Evolutionary conservation across 2,329 filamentous ascomycete genomes (phyloP), one percentile per base, ranked within the genome.

Genomic region (Lizonia empirigonia): DNA sequence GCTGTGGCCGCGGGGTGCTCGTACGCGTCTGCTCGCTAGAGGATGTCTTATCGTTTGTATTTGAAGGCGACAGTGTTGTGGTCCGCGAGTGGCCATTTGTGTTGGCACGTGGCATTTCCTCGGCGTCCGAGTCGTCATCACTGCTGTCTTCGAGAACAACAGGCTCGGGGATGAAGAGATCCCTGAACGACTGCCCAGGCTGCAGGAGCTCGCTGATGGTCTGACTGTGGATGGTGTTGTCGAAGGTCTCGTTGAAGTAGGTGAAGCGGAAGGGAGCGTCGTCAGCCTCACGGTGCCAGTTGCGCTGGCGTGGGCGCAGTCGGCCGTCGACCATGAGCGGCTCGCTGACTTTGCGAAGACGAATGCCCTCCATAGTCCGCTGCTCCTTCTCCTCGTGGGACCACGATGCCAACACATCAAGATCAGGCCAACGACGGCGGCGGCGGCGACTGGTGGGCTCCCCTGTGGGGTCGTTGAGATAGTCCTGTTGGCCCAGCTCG

Each of bases 211-310:
- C 94, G 2, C 91, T 96, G 50, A 99, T 96, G 0, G 89, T 94
- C 73, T 96, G 90, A 53, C 91, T 94, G 73, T 99, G 94, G 55
- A 99, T 95, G 0, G 94, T 99, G 72, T 90, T 95, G 65, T 91
- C 88, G 48, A 97, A 91, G 57, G 96, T 91, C 70, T 97, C 94
- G 72, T 97, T 97, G 80, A 99, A 99, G 73, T 99, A 99, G 0
- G 94, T 97, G 72, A 97, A 99, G 20, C 94, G 85, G 71, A 95
- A 97, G 0, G 94, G 94, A 0, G 88, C 85, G 59, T 97, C 93
- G 54, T 96, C 92, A 58, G 94, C 90, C 44, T 90, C 86, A 30
- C 88, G 84, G 70, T 91, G 93, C 93, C 93, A 99, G 12, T 84
- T 83, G 61, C 89, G 86, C 63, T 76, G 78, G 30, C 90, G 85